Conservation (phyloP, 106 monocot species). For the Amphibolis antarctica region DNA sequence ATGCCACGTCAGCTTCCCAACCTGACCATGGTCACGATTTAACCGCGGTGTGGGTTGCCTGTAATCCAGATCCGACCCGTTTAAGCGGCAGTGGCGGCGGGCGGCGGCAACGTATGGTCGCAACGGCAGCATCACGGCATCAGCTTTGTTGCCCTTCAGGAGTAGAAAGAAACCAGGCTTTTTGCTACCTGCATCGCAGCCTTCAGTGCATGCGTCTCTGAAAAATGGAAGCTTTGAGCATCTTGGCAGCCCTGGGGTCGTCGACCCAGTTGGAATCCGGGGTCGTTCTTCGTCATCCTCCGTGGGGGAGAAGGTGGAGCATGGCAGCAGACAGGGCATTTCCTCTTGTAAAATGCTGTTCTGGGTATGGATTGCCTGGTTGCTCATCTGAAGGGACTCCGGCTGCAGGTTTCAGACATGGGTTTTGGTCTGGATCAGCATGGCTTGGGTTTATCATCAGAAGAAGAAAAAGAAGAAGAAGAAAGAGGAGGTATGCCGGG, state of each 20-base stretch:
- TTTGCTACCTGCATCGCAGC: not conserved
- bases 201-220: not conserved
- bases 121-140: no score
- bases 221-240: constrained; percentile 45
- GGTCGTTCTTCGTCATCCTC: constrained; percentile 1
- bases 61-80: no score
- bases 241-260: constrained; percentile 21
- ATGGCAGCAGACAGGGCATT: constrained; percentile 1
- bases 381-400: not conserved
- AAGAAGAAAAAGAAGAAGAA: constrained; percentile 17
- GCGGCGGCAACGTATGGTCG: no score
- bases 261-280: constrained; percentile 22
- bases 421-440: constrained; percentile 8
- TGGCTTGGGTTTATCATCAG: constrained; percentile 2
- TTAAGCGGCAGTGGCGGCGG: no score
- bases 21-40: no score
- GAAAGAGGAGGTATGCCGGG: constrained; percentile 20
- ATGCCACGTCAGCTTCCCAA: constrained; percentile 5
- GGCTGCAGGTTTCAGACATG: constrained; percentile 4
- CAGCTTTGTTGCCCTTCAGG: no score
- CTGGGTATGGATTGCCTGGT: not conserved
- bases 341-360: not conserved
- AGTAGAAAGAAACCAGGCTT: not conserved
- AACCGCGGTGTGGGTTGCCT: no score
- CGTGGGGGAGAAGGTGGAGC: constrained; percentile 10